Conservation (phyloP, 2,329 filamentous ascomycete species). For the Microcyclosporella mali region DNA sequence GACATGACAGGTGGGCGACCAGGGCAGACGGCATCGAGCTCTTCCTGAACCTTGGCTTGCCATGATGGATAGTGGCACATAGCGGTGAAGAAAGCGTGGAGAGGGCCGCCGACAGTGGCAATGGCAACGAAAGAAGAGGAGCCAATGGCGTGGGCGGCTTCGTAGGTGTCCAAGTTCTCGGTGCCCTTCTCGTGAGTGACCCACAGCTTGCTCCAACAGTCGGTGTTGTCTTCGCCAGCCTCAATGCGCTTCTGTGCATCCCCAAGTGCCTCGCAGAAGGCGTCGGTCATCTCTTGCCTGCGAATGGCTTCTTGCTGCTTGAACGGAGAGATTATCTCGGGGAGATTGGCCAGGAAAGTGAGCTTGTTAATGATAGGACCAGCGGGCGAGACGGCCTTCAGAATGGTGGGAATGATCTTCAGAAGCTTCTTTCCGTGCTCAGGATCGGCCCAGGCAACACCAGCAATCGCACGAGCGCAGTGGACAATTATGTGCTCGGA, state of each 20-base stretch:
- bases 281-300: conserved; percentile 28
- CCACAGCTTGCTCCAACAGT: conserved; percentile 31
- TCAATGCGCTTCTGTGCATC: conserved; percentile 26
- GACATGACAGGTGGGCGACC: conserved; percentile 26
- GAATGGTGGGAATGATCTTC: conserved; percentile 29
- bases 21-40: conserved; percentile 30
- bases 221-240: conserved; percentile 17
- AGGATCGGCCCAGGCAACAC: conserved; percentile 30
- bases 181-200: conserved; percentile 28
- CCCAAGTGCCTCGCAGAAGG: conserved; percentile 29
- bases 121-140: conserved; percentile 32
- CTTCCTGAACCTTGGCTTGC: conserved; percentile 26
- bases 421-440: conserved; percentile 31
- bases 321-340: conserved; percentile 27
- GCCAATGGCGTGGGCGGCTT: conserved; percentile 32
- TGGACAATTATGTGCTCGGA: conserved; percentile 31
- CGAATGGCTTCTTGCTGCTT: conserved; percentile 26
- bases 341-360: conserved; percentile 29
- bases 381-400: conserved; percentile 31
- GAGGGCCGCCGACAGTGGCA: conserved; percentile 30
- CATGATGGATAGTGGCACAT: conserved; percentile 32
- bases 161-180: conserved; percentile 28
- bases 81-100: conserved; percentile 31
- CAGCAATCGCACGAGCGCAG: conserved; percentile 30
- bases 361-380: conserved; percentile 32